Conservation (phyloP, 495 filamentous ascomycete genomes). For the Staphylotrichum tortipilum region DNA sequence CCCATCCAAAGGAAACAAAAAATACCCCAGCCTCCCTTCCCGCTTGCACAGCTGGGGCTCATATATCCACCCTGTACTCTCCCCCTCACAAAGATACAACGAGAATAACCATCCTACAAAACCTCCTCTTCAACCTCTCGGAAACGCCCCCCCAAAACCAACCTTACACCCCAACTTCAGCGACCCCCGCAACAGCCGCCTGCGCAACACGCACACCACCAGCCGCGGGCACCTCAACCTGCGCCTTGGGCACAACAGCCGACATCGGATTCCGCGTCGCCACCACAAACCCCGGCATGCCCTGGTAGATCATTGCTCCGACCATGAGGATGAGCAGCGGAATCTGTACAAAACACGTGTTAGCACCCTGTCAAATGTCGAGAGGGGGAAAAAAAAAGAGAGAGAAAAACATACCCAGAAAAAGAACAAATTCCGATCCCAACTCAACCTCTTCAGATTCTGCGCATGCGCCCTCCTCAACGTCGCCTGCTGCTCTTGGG, state of each 20-base stretch:
- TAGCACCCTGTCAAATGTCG: too few species aligned
- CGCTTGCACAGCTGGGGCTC: too few species aligned
- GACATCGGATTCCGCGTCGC: background rate
- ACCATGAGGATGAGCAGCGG: constrained; percentile 19
- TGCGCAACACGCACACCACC: background rate
- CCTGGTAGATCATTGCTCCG: constrained; percentile 17
- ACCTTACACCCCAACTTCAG: background rate
- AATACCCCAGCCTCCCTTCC: too few species aligned
- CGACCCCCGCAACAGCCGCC: background rate
- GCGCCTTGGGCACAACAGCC: background rate
- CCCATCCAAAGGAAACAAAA: too few species aligned
- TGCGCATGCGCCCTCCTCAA: constrained; percentile 61
- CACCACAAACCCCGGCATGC: constrained; percentile 6
- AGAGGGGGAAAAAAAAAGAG: too few species aligned
- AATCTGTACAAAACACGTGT: constrained; percentile 30
- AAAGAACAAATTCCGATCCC: constrained; percentile 74
- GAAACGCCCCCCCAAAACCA: too few species aligned
- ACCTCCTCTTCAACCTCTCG: too few species aligned
- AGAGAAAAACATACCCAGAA: constrained; percentile 57
- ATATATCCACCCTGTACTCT: too few species aligned
- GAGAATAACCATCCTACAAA: too few species aligned
- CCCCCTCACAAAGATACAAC: too few species aligned
- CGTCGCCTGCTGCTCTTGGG: constrained; percentile 65
- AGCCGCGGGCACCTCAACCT: background rate
- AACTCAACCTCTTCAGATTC: constrained; percentile 64